Percentiles rank a stretch among this genome's conserved stretches.
Conservation (phyloP, 139 green algal genomes). For the Chloropicon primus region DNA sequence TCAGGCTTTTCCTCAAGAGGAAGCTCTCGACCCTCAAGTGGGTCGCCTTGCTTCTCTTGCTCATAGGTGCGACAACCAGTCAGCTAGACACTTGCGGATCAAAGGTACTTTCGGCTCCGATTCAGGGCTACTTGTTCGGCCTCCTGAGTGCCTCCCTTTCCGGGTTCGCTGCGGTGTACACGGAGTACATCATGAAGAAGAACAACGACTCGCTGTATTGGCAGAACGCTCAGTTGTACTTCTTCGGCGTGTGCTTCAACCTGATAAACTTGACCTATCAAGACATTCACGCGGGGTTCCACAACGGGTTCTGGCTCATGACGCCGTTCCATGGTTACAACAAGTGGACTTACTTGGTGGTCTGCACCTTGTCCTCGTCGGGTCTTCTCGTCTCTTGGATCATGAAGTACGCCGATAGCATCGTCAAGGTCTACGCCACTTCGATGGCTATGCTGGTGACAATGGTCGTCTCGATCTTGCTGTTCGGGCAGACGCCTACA, state of each 20-base stretch:
- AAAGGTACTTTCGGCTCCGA: not conserved
- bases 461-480: constrained; percentile 24
- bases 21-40: constrained; percentile 10
- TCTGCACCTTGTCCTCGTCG: constrained; percentile 21
- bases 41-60: constrained; percentile 17
- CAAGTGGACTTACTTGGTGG: constrained; percentile 7
- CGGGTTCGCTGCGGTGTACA: constrained; percentile 13
- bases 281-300: not conserved
- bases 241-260: constrained; percentile 18
- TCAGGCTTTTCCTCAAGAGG: not conserved
- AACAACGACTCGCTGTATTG: constrained; percentile 21
- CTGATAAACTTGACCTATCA: constrained; percentile 1
- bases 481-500: constrained; percentile 34
- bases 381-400: constrained; percentile 45
- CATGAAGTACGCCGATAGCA: constrained; percentile 59
- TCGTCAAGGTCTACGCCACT: constrained; percentile 59
- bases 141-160: constrained; percentile 4
- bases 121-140: not conserved
- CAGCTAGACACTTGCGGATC: not conserved
- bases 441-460: constrained; percentile 54
- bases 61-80: not conserved
- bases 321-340: not conserved
- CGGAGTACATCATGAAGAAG: constrained; percentile 24
- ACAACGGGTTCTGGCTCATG: constrained; percentile 1
- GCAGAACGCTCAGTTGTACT: constrained; percentile 23